Evolutionary conservation across 345 rosid genomes (phyloP), one percentile per base, ranked within the genome.

Genomic region (Populus euphratica): DNA sequence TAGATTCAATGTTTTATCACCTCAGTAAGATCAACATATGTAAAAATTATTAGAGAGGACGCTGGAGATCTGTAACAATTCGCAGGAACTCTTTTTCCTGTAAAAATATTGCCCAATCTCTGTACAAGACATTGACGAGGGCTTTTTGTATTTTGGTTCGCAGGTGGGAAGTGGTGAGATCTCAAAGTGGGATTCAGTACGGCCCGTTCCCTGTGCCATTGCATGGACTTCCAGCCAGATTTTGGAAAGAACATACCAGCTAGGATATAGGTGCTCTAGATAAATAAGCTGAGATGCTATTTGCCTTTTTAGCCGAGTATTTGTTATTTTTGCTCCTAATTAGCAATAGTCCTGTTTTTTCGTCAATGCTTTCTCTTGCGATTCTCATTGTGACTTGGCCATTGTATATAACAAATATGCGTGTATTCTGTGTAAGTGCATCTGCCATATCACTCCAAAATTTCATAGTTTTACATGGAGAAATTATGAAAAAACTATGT

Each of bases 181-280:
- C 90, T 70, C 27, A 87, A 69, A 80, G 77, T 78, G 88, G 90
- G 82, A 81, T 85, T 81, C 94, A 90, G 74, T 87, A 92, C 76
- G 83, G 92, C 70, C 97, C 97, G 85, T 92, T 92, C 73, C 97
- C 94, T 27, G 91, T 92, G 68, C 97, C 97, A 25, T 27, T 71
- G 63, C 78, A 88, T 84, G 95, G 95, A 54, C 90, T 92, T 36
- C 92, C 94, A 65, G 83, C 97, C 71, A 88, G 88, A 87, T 90
- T 88, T 84, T 88, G 90, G 89, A 87, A 86, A 72, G 86, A 87
- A 81, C 65, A 82, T 47, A 75, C 56, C 49, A 44, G 49, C 75
- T 41, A 47, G 56, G 63, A 64, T 31, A 64, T 38, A 0, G 49
- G 39, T 36, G 25, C 35, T 70, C 62, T 54, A 20, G 33, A 61